Base-by-base conservation (phyloP, 371 early-diverging fungal species). In the Mortierella sp. region DNA sequence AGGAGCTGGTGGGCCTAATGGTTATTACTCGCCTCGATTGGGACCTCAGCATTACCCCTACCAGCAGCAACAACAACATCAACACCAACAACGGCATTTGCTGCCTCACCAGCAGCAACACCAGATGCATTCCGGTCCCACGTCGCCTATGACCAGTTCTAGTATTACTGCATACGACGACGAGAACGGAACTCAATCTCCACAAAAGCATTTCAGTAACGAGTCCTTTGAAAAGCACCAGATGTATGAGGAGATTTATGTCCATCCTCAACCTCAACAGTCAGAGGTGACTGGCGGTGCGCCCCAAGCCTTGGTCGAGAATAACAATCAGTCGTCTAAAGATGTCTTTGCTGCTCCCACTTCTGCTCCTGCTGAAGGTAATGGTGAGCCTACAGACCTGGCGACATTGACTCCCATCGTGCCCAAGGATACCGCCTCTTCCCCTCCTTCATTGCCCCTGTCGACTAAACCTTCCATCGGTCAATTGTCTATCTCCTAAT, bases 391-490 rank as follows among this genome's bases (percentile, higher is more conserved):
- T 21, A 21, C 68, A 9, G 68, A 65, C 24, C 21, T 65, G 68
- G 68, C 68, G 24, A 38, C 68, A 1, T 24, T 65, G 3, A 21
- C 68, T 16, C 68, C 68, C 24, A 9, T 65, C 10, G 24, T 38
- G 21, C 68, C 44, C 19, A 14, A 31, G 13, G 28, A 13, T 10
- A 0, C 60, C 14, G 14, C 13, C 7, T 21, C 28, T 31, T 24
- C 47, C 19, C 13, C 73, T 34, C 79, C 74, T 0, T 70, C 74
- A n/a, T 26, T 79, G 38, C 65, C 68, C 16, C 55, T 65, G 28
- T 45, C 52, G 38, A 78, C 78, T 28, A 78, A 73, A 44, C 78
- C 78, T 50, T 70, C 54, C 16, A 38, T 73, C 58, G 4, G 73
- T 57, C 9, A 16, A 0, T 3, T 76, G 60, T 47, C 70, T 6